A percentile compares a stretch with the other conserved stretches of the same genome.
Evolutionary conservation across 2,329 filamentous ascomycete genomes (phyloP).

Genomic region (Pseudopithomyces maydicus): DNA sequence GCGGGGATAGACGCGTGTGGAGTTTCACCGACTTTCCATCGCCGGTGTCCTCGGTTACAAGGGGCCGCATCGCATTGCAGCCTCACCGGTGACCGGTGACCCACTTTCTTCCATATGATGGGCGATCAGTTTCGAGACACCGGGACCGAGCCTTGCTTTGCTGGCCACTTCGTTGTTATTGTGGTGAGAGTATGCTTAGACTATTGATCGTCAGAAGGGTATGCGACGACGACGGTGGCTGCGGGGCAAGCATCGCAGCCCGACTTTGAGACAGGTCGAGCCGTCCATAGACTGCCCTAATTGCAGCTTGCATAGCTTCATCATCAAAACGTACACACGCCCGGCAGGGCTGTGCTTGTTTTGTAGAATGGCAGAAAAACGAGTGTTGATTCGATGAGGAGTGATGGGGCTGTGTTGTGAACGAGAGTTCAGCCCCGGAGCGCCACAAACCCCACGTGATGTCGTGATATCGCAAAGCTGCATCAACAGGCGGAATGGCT

Average conservation of each 20-base stretch:
- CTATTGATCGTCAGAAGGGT: no score
- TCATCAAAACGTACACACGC: not conserved
- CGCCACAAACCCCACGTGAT: constrained; percentile 6
- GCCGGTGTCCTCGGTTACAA: constrained; percentile 1
- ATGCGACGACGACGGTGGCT: no score
- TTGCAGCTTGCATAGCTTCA: not conserved
- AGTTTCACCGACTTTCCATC: constrained; percentile 7
- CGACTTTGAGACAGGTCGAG: not conserved
- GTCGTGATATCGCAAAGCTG: not conserved
- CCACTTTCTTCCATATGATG: not conserved
- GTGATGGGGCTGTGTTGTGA: constrained; percentile 8
- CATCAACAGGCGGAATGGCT: not conserved
- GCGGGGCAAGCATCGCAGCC: no score
- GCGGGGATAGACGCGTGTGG: not conserved
- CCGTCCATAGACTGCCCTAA: not conserved
- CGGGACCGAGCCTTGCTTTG: no score
- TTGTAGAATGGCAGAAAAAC: constrained; percentile 6
- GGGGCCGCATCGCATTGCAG: constrained; percentile 3
- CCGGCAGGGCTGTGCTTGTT: constrained; percentile 11
- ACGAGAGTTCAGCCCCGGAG: constrained; percentile 8
- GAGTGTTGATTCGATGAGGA: not conserved
- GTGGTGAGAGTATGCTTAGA: no score
- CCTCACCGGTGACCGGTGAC: constrained; percentile 8
- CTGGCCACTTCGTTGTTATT: no score
- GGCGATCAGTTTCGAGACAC: not conserved